Conservation (phyloP, 2,329 filamentous ascomycete genomes). For the Colletotrichum acutatum region DNA sequence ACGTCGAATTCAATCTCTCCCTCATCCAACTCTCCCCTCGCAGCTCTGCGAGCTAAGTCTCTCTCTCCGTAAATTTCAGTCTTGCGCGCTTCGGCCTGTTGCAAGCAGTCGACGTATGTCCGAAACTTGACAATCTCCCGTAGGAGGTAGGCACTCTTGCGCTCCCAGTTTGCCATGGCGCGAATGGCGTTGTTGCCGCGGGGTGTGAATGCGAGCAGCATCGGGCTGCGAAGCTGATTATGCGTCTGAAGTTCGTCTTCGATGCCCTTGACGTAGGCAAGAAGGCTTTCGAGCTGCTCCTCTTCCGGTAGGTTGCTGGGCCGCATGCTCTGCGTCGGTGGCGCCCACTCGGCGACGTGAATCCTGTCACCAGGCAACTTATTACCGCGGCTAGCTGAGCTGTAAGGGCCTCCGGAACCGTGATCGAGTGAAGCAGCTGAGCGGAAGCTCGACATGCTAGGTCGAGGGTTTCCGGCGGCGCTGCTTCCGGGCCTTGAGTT, state of each 20-base stretch:
- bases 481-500: slow-evolving; percentile 63
- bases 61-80: slow-evolving; percentile 76
- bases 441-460: slow-evolving; percentile 63
- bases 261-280: slow-evolving; percentile 83
- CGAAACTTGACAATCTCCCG: slow-evolving; percentile 96
- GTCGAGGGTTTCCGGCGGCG: slow-evolving; percentile 50
- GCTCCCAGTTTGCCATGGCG: slow-evolving; percentile 97
- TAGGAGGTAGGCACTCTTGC: slow-evolving; percentile 90
- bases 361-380: slow-evolving; percentile 88
- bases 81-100: slow-evolving; percentile 76
- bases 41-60: slow-evolving; percentile 61
- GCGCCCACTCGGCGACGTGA: slow-evolving; percentile 86
- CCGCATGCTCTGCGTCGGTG: slow-evolving; percentile 90
- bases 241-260: slow-evolving; percentile 88
- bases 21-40: slow-evolving; percentile 57
- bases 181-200: slow-evolving; percentile 82
- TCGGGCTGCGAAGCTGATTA: slow-evolving; percentile 86
- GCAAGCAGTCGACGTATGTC: slow-evolving; percentile 90
- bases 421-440: slow-evolving; percentile 72
- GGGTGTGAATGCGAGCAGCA: slow-evolving; percentile 90
- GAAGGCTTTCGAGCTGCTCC: slow-evolving; percentile 82
- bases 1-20: slow-evolving; percentile 49
- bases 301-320: slow-evolving; percentile 81
- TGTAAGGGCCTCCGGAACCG: slow-evolving; percentile 39
- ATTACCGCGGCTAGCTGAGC: slow-evolving; percentile 53